Evolutionary conservation across 108 stramenopile genomes (phyloP).

Genomic region (Cyclotella choctawhatcheeana): DNA sequence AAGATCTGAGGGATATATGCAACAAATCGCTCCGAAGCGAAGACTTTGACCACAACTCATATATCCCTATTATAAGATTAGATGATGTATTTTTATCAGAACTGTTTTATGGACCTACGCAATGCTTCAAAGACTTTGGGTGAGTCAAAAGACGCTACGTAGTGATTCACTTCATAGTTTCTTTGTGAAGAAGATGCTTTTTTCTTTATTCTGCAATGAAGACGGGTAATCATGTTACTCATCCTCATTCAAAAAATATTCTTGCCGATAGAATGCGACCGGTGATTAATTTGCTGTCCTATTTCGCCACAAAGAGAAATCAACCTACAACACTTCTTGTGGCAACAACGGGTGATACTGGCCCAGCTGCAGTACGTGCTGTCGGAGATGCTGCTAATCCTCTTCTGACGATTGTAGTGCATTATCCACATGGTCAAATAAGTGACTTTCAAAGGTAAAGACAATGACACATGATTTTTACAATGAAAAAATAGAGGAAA

Average conservation of each 20-base stretch:
- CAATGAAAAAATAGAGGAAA: no score
- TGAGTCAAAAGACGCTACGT: no score
- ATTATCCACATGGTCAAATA: slow-evolving; percentile 89
- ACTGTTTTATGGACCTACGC: slow-evolving; percentile 92
- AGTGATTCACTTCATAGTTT: no score
- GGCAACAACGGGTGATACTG: slow-evolving; percentile 91
- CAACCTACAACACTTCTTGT: slow-evolving; percentile 69
- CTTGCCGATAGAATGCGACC: slow-evolving; percentile 54
- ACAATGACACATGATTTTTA: neutral
- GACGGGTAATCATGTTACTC: neutral
- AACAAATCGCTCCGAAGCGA: slow-evolving; percentile 50
- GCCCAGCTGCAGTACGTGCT: slow-evolving; percentile 90
- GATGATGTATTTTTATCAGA: slow-evolving; percentile 68
- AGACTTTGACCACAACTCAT: slow-evolving; percentile 44
- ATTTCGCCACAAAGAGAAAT: slow-evolving; percentile 66
- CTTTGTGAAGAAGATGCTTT: no score
- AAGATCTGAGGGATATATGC: slow-evolving; percentile 53
- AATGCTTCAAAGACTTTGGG: slow-evolving; percentile 94
- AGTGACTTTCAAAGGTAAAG: slow-evolving; percentile 75
- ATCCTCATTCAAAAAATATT: neutral
- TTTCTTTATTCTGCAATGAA: no score
- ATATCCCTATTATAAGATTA: slow-evolving; percentile 53
- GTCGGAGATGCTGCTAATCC: slow-evolving; percentile 69
- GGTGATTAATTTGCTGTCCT: slow-evolving; percentile 63
- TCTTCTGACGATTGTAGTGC: slow-evolving; percentile 70